phyloP scores from a whole-genome alignment of 1,284 basidiomycete species.

The Tremellales sp. region DNA sequence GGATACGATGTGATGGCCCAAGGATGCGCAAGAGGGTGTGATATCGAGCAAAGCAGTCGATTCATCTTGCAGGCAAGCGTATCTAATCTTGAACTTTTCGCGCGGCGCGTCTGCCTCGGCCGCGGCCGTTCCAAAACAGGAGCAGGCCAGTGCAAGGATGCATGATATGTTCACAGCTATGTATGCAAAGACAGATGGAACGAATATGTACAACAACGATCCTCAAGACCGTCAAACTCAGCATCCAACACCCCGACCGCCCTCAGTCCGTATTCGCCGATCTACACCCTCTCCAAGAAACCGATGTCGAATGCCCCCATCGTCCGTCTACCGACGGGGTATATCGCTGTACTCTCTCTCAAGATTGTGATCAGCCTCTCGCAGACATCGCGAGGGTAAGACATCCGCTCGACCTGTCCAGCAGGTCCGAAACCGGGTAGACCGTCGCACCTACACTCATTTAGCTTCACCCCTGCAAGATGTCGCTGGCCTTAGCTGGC shows the following conservation, averaged over 20 bases:
- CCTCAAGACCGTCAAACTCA: too few relatives aligned
- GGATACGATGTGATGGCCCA: too few relatives aligned
- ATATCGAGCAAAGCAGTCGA: too few relatives aligned
- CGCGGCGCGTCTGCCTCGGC: too few relatives aligned
- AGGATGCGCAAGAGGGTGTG: too few relatives aligned
- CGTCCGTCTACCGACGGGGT: constrained; percentile 19
- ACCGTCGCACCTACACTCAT: constrained; percentile 2
- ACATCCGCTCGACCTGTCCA: constrained; percentile 32
- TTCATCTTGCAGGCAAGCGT: too few relatives aligned
- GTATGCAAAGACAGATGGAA: too few relatives aligned
- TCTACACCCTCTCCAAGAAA: constrained; percentile 32
- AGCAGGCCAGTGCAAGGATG: too few relatives aligned
- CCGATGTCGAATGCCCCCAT: constrained; percentile 40
- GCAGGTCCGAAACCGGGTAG: constrained; percentile 22
- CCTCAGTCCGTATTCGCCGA: neutral
- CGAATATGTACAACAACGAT: too few relatives aligned
- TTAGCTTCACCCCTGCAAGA: neutral
- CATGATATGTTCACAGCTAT: too few relatives aligned
- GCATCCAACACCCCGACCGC: neutral
- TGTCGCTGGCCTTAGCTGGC: neutral
- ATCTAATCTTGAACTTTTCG: too few relatives aligned
- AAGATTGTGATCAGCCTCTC: constrained; percentile 23
- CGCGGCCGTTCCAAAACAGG: too few relatives aligned
- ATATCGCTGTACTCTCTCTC: constrained; percentile 26
- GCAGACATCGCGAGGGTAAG: constrained; percentile 32